Evolutionary conservation across 1,139 yeast genomes (phyloP).

Genomic region (Nadsonia starkeyi-henricii): DNA sequence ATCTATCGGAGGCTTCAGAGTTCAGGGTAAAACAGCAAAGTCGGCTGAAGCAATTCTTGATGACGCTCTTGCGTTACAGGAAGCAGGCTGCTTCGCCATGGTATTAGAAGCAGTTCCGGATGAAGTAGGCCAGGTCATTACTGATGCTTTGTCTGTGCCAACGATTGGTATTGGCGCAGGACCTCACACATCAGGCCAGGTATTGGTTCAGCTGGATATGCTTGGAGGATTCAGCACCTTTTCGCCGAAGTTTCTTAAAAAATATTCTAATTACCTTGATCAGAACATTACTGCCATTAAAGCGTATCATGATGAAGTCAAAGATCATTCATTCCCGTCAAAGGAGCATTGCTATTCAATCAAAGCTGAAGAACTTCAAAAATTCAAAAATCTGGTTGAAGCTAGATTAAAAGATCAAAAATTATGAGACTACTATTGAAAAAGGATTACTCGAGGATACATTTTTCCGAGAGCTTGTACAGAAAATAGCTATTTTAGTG

Average conservation of each 20-base stretch:
- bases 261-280: constrained; percentile 41
- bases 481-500: no score
- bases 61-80: constrained; percentile 58
- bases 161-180: constrained; percentile 98
- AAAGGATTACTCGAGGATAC: no score
- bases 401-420: constrained; percentile 5
- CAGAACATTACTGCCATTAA: constrained; percentile 39
- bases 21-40: constrained; percentile 54
- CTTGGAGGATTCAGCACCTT: constrained; percentile 50
- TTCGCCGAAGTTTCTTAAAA: constrained; percentile 65
- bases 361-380: constrained; percentile 46
- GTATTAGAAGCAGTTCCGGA: constrained; percentile 82
- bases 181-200: constrained; percentile 71
- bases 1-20: constrained; percentile 71
- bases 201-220: constrained; percentile 73
- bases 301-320: constrained; percentile 47
- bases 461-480: no score
- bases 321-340: constrained; percentile 42
- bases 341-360: constrained; percentile 59
- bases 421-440: no score
- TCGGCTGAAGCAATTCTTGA: constrained; percentile 46
- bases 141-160: constrained; percentile 49
- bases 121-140: constrained; percentile 51
- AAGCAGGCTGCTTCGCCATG: constrained; percentile 64
- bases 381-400: constrained; percentile 23